Percentiles rank a stretch among this genome's conserved stretches.
These are phyloP conservation scores for Apiospora koreana DNA, from an alignment of 2,329 filamentous ascomycete genomes.

Conservation along the genomic window DNA sequence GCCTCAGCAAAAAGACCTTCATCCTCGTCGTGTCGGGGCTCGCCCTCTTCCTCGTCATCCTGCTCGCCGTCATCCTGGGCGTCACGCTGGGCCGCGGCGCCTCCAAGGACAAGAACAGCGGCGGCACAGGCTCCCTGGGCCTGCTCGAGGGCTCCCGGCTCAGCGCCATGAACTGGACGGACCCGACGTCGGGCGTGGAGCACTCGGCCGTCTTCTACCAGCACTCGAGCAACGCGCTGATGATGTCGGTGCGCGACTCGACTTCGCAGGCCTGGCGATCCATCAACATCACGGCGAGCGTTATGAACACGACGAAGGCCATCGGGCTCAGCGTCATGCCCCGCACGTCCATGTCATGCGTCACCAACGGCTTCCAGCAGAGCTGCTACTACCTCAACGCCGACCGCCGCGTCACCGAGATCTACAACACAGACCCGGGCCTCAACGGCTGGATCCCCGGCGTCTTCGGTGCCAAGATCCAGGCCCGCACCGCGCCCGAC, in stretches of 20 bases:
- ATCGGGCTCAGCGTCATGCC: conserved; percentile 16
- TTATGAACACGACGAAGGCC: conserved; percentile 12
- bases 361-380: conserved; percentile 17
- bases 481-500: conserved; percentile 9
- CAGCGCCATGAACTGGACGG: conserved; percentile 19
- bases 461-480: conserved; percentile 9
- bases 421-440: conserved; percentile 14
- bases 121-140: background rate
- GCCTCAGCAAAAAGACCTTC: conserved; percentile 4
- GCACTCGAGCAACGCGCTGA: conserved; percentile 14
- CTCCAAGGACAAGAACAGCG: background rate
- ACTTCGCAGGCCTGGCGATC: conserved; percentile 11
- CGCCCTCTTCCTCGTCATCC: conserved; percentile 1
- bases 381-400: conserved; percentile 17
- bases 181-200: conserved; percentile 11
- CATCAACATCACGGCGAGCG: conserved; percentile 15
- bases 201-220: conserved; percentile 19
- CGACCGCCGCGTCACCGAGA: conserved; percentile 15
- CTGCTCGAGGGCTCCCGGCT: conserved; percentile 12
- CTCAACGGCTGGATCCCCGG: conserved; percentile 14
- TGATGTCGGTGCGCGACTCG: conserved; percentile 17
- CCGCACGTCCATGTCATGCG: conserved; percentile 17
- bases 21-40: conserved; percentile 1
- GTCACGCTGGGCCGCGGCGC: background rate
- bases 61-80: conserved; percentile 8